Base-by-base conservation (phyloP, 2,329 filamentous ascomycete genomes). In the Trichophyton verrucosum region DNA sequence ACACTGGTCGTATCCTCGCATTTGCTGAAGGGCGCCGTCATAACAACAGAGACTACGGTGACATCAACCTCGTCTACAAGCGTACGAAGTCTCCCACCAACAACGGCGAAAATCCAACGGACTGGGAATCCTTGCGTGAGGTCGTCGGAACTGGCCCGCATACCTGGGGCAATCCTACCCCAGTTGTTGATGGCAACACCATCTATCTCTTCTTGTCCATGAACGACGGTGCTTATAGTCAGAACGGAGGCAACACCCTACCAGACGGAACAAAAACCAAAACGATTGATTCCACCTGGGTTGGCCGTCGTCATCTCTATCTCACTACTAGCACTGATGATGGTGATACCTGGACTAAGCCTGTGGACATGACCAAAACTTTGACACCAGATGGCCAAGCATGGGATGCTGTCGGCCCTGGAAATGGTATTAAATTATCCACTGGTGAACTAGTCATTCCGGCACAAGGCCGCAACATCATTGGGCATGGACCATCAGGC, bases 181-280 rank as follows among this genome's bases (percentile, higher is more conserved):
- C 69, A 1, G 69, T 70, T 22, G 66, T 70, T 5, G 69, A 70
- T 59, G 68, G 68, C 47, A 61, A 63, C 51, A 71, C 68, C 40
- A 67, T 71, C 62, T 71, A 71, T 60, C 66, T 71, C 11, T 71
- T 70, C 58, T 57, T 69, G 59, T 69, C 64, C 57, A 70, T 68
- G 69, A 70, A 71, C 60, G 61, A 59, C 30, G 67, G 62, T 58
- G 62, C 49, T 27, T 69, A 69, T 64, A 70, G 67, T 63, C 69
- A 68, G 49, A 58, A 65, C 2, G 69, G 68, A 53, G 58, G 61
- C 33, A 63, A 66, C 57, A 55, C 33, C 11, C 66, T 69, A 3
- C 63, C 64, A 20, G 38, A 64, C 49, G 66, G 66, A 15, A 59
- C 58, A n/a, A 58, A 51, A 9, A 68, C 66, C 6, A 66, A 65